These are phyloP conservation scores for Tuber calosporum DNA, from an alignment of 495 filamentous ascomycete species.

Conservation along the genomic window DNA sequence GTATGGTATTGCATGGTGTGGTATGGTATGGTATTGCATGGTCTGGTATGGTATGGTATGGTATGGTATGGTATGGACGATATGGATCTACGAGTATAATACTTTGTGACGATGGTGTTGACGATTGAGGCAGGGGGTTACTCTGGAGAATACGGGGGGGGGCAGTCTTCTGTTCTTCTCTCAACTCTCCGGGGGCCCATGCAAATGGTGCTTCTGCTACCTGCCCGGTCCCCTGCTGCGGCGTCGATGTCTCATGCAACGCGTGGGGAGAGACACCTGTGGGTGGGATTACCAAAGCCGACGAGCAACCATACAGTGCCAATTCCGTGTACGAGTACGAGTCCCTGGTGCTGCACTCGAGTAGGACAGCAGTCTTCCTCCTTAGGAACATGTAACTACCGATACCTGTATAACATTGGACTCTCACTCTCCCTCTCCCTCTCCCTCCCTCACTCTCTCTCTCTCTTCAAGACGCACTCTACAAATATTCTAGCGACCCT, in stretches of 20 bases:
- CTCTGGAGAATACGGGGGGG: slow-evolving; percentile 19
- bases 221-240: slow-evolving; percentile 30
- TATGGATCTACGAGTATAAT: too few species aligned
- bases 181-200: slow-evolving; percentile 25
- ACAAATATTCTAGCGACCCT: not conserved
- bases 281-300: not conserved
- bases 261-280: not conserved
- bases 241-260: slow-evolving; percentile 35
- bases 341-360: too few species aligned
- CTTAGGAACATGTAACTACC: not conserved
- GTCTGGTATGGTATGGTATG: slow-evolving; percentile 19
- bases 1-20: slow-evolving; percentile 16
- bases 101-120: slow-evolving; percentile 26
- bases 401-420: not conserved
- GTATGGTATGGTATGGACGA: slow-evolving; percentile 14
- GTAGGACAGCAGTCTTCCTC: not conserved
- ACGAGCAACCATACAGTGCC: not conserved
- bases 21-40: slow-evolving; percentile 14
- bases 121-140: slow-evolving; percentile 36
- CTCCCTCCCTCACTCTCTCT: too few species aligned
- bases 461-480: not conserved
- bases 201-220: slow-evolving; percentile 7
- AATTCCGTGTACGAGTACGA: too few species aligned
- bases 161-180: slow-evolving; percentile 7
- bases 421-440: too few species aligned